Evolutionary conservation across 108 stramenopile species (phyloP).

Genomic region (Cyclotella atomus): DNA sequence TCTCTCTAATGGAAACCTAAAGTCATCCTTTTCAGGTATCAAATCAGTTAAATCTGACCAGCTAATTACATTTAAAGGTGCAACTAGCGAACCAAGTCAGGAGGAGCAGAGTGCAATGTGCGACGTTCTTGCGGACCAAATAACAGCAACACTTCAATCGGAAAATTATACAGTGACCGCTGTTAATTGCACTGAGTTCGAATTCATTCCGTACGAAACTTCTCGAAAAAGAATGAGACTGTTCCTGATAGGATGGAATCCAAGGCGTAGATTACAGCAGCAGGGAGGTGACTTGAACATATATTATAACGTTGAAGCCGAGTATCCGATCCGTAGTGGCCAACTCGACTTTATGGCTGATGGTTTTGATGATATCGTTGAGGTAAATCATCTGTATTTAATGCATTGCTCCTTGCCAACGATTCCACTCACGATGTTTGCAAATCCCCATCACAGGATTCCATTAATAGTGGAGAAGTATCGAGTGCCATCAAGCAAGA

Average conservation of each 20-base stretch:
- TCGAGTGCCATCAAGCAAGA: neutral
- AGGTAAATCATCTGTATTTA: neutral
- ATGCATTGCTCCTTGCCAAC: neutral
- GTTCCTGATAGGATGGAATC: neutral
- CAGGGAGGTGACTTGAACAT: neutral
- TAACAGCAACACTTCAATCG: neutral
- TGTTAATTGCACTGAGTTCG: neutral
- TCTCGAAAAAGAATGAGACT: neutral
- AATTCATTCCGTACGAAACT: constrained; percentile 3
- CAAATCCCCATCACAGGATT: neutral
- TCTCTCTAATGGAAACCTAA: neutral
- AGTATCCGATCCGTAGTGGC: neutral
- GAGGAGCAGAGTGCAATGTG: neutral
- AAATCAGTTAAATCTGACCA: constrained; percentile 2
- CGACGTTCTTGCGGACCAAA: neutral
- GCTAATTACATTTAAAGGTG: constrained; percentile 1
- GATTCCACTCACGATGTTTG: neutral
- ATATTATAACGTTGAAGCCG: constrained; percentile 3
- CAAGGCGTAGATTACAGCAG: neutral
- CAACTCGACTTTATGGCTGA: neutral
- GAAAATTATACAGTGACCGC: neutral
- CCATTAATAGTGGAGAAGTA: neutral
- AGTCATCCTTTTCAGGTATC: neutral
- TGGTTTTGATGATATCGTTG: constrained; percentile 5
- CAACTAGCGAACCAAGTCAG: neutral